Percentiles rank a stretch among this genome's conserved stretches.
Evolutionary conservation across 2,329 filamentous ascomycete species (phyloP).

Genomic region (Diaporthe helianthi): DNA sequence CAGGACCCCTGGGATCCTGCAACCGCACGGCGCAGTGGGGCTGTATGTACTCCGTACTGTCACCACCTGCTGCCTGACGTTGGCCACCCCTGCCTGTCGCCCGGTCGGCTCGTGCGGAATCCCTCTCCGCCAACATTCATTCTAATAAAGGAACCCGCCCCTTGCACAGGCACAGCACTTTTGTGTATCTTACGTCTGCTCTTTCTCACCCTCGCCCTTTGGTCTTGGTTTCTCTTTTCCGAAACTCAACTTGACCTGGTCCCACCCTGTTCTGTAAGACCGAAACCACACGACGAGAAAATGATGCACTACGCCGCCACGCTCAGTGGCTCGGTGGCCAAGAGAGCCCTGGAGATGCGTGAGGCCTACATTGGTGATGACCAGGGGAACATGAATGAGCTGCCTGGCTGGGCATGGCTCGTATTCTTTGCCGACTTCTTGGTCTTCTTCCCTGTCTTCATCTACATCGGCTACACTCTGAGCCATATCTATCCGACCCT

Average conservation of each 20-base stretch:
- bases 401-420: conserved; percentile 50
- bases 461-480: conserved; percentile 58
- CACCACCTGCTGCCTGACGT: conserved; percentile 20
- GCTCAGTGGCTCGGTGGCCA: conserved; percentile 29
- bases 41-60: conserved; percentile 22
- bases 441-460: conserved; percentile 52
- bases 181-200: not conserved
- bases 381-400: conserved; percentile 36
- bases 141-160: conserved; percentile 19
- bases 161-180: not conserved
- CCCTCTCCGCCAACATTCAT: conserved; percentile 4
- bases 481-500: conserved; percentile 59
- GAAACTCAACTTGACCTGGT: not conserved
- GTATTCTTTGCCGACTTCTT: conserved; percentile 51
- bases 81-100: not conserved
- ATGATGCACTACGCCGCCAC: conserved; percentile 26
- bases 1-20: conserved; percentile 2
- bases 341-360: conserved; percentile 27
- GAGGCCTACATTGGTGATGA: conserved; percentile 13
- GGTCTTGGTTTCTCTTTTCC: not conserved
- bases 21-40: conserved; percentile 15
- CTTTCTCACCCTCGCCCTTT: not conserved
- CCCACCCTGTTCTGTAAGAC: not conserved
- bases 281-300: not conserved
- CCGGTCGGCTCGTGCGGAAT: conserved; percentile 23